These are phyloP conservation scores for Aspergillus tubingensis DNA, from an alignment of 2,329 filamentous ascomycete species.

Conservation along the genomic window DNA sequence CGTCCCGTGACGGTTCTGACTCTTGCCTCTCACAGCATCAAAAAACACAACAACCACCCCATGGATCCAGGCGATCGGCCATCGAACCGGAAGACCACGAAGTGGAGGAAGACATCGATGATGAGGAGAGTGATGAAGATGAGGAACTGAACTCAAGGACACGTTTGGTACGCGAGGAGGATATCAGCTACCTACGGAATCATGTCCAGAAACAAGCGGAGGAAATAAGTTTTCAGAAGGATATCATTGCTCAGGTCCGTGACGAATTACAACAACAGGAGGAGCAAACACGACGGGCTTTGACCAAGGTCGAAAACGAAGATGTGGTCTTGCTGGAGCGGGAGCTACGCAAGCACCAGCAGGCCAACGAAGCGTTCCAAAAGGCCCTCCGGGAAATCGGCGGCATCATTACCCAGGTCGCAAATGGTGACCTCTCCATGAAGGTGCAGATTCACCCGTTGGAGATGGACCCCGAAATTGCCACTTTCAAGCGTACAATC, in stretches of 20 bases:
- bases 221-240: constrained; percentile 82
- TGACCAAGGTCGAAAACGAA: constrained; percentile 79
- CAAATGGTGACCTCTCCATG: constrained; percentile 92
- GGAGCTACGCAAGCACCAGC: constrained; percentile 94
- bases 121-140: constrained; percentile 44
- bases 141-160: constrained; percentile 56
- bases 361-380: constrained; percentile 97
- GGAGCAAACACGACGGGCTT: constrained; percentile 76
- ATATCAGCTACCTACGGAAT: constrained; percentile 81
- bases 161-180: constrained; percentile 68
- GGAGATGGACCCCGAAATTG: constrained; percentile 98
- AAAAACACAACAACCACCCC: constrained; percentile 39
- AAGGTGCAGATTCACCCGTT: constrained; percentile 94
- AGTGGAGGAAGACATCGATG: constrained; percentile 32
- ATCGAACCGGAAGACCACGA: constrained; percentile 34
- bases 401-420: constrained; percentile 94
- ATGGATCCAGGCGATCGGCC: constrained; percentile 38
- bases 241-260: constrained; percentile 82
- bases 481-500: constrained; percentile 95
- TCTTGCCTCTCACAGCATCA: constrained; percentile 39
- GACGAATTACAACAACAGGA: constrained; percentile 84
- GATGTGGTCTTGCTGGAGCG: constrained; percentile 88
- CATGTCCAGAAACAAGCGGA: constrained; percentile 93
- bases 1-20: constrained; percentile 37
- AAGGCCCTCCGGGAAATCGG: constrained; percentile 96